Base-by-base conservation (phyloP, 805 yeast genomes). In the Brettanomyces sp. region DNA sequence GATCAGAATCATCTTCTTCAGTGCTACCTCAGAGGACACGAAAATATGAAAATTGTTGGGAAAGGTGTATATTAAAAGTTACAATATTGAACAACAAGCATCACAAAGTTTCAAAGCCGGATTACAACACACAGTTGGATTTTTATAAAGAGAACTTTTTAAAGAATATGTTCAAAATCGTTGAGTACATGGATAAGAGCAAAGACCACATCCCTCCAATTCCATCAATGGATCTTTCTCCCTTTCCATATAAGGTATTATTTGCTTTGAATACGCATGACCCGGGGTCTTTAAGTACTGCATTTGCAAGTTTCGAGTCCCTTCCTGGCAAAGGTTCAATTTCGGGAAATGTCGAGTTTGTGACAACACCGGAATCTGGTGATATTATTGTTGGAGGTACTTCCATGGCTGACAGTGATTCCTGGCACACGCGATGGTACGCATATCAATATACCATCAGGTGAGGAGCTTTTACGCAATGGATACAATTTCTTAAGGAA, bases 181-280 rank as follows among this genome's bases (percentile, higher is more conserved):
- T 77, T 34, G 71, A 74, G 13, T 60, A 66, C n/a, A 77, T 70
- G 13, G 84, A 82, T 54, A 54, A 58, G 5, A 70, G 80, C 55
- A 81, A 77, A 54, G 75, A 70, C 42, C 89, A 82, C 52, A 79
- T 86, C 2, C 95, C 95, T 3, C 84, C 86, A 1, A 82, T 85
- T 23, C 76, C 82, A 14, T 74, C 85, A 1, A 66, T 79, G 13
- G 88, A 82, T 3, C 64, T 74, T 28, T 64, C 79, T 9, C 91
- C 93, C 3, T 85, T 85, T 55, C 86, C 76, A 0, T 77, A 71
- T 52, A 63, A 63, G 41, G 65, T 78, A 3, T 44, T 56, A 13
- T 58, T 49, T 45, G 59, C 57, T 13, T 43, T 53, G 34, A 55
- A 57, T 44, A 56, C 63, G 3, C 56, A 56, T 42, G 59, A 56